Evolutionary conservation across 2,329 filamentous ascomycete genomes (phyloP).

Genomic region (Ascochyta rabiei): DNA sequence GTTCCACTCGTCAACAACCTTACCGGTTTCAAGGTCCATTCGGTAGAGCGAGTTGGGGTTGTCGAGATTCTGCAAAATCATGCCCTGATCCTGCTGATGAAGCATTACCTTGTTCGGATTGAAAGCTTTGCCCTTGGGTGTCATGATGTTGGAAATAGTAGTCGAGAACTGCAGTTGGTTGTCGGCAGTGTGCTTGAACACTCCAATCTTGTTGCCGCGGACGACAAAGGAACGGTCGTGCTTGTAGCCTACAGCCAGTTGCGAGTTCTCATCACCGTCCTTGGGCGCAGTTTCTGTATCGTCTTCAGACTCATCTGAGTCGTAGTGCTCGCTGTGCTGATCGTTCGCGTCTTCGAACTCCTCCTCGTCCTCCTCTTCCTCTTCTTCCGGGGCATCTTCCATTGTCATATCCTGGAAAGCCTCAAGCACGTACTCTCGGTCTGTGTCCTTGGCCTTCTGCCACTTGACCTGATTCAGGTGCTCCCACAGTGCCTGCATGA

Average conservation of each 20-base stretch:
- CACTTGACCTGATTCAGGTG: constrained; percentile 94
- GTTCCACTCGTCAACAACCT: constrained; percentile 98
- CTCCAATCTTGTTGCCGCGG: constrained; percentile 95
- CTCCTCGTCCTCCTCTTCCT: constrained; percentile 64
- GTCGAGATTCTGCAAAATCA: constrained; percentile 81
- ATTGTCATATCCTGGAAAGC: constrained; percentile 94
- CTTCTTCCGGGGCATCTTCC: constrained; percentile 72
- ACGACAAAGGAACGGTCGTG: constrained; percentile 97
- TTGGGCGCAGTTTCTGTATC: constrained; percentile 70
- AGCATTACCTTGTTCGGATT: constrained; percentile 97
- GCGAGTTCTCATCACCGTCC: constrained; percentile 87
- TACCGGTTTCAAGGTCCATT: constrained; percentile 98
- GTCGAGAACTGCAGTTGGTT: constrained; percentile 95
- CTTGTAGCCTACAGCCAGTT: constrained; percentile 94
- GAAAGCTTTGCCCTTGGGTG: constrained; percentile 79
- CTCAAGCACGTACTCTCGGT: constrained; percentile 92
- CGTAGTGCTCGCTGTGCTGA: constrained; percentile 74
- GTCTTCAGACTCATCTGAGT: constrained; percentile 79
- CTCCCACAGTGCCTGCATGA: constrained; percentile 97
- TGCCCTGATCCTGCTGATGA: constrained; percentile 85
- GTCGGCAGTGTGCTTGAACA: constrained; percentile 94
- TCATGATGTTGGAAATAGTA: constrained; percentile 94
- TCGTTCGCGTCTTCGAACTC: constrained; percentile 69
- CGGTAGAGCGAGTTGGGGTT: constrained; percentile 92
- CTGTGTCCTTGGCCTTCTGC: constrained; percentile 88